Percentiles rank a stretch among this genome's conserved stretches.
Evolutionary conservation across 371 early-diverging fungal species (phyloP).

Genomic region (Funneliformis caledonium): DNA sequence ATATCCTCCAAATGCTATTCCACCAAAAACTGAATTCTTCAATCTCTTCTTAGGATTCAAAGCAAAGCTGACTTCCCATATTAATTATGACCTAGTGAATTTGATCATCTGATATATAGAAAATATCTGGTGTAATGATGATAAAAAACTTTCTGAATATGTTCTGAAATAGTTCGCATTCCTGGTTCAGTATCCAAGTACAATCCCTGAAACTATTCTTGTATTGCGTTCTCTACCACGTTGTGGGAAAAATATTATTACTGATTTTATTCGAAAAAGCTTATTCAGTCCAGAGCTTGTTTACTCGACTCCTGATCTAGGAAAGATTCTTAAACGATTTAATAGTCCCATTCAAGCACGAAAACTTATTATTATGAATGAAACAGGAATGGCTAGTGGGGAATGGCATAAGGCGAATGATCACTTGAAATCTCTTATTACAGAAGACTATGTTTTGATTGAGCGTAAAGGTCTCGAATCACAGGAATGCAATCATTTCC

Average conservation of each 20-base stretch:
- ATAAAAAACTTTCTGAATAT: neutral
- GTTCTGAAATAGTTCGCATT: neutral
- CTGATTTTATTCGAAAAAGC: neutral
- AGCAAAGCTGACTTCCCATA: neutral
- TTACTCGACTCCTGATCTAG: neutral
- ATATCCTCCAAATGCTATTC: neutral
- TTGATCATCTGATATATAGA: neutral
- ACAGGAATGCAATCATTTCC: neutral
- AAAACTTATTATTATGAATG: neutral
- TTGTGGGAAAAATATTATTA: neutral
- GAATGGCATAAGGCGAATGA: neutral
- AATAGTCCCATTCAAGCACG: slow-evolving; percentile 1
- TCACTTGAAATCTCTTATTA: slow-evolving; percentile 8
- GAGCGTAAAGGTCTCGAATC: slow-evolving; percentile 29
- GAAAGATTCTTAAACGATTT: neutral
- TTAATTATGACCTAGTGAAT: neutral
- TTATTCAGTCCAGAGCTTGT: neutral
- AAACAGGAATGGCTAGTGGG: neutral
- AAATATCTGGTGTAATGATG: neutral
- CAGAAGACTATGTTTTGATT: slow-evolving; percentile 11
- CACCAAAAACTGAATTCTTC: neutral
- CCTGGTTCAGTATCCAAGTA: neutral
- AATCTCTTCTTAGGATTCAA: neutral
- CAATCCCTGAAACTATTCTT: neutral
- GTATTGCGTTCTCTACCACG: neutral